Conservation (phyloP, 2,329 filamentous ascomycete genomes). For the Fusarium sulawesiense region DNA sequence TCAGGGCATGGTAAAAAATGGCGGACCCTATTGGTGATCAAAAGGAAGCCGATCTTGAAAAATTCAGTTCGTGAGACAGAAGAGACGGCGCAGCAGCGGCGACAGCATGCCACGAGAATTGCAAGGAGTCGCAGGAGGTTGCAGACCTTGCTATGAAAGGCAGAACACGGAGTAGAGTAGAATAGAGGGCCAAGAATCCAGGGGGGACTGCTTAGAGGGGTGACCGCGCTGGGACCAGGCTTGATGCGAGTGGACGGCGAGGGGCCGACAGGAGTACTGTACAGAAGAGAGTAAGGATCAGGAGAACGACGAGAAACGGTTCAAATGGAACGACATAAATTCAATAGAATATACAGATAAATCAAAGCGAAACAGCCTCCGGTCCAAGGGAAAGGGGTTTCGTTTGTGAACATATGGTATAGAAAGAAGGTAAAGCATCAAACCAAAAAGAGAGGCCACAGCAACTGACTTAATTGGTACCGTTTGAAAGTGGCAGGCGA, state of each 20-base stretch:
- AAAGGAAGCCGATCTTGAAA: conserved; percentile 31
- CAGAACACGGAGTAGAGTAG: conserved; percentile 22
- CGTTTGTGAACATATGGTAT: conserved; percentile 34
- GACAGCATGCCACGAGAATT: conserved; percentile 37
- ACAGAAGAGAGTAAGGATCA: conserved; percentile 3
- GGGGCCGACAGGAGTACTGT: conserved; percentile 29
- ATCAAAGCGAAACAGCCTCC: conserved; percentile 9
- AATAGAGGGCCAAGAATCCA: conserved; percentile 32
- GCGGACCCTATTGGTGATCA: conserved; percentile 48
- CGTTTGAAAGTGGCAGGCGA: neutral
- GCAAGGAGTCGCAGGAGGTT: conserved; percentile 35
- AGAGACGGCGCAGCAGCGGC: conserved; percentile 29
- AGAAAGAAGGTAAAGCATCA: conserved; percentile 13
- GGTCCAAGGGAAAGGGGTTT: conserved; percentile 7
- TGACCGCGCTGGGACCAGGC: conserved; percentile 35
- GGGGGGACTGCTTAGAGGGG: conserved; percentile 39
- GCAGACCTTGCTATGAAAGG: conserved; percentile 34
- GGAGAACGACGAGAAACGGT: conserved; percentile 26
- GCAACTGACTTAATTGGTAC: neutral
- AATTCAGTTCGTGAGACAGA: conserved; percentile 29
- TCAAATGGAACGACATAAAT: conserved; percentile 27
- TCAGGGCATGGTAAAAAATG: conserved; percentile 52
- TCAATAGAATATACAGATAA: conserved; percentile 16
- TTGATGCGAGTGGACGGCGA: conserved; percentile 39
- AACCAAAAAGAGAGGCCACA: conserved; percentile 17